phyloP scores from a whole-genome alignment of 2,329 filamentous ascomycete genomes.

The Xylaria sp. region DNA sequence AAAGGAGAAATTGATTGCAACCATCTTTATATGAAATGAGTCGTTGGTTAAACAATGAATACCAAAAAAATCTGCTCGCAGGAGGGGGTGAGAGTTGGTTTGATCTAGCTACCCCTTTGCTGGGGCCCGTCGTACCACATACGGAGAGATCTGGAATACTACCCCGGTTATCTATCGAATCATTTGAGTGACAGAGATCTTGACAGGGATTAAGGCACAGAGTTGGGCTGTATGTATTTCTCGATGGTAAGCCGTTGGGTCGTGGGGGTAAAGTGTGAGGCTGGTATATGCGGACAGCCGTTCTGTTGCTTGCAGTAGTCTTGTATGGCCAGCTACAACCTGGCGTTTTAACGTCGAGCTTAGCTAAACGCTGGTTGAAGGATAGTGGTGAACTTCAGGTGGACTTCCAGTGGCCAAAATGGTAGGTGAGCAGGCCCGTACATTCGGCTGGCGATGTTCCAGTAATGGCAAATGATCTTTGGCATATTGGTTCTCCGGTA shows the following conservation, averaged over 20 bases:
- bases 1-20: not conserved
- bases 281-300: conserved; percentile 42
- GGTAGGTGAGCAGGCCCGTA: not conserved
- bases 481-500: conserved; percentile 9
- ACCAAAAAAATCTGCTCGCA: not conserved
- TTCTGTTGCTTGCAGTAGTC: conserved; percentile 31
- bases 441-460: not conserved
- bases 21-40: not conserved
- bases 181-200: conserved; percentile 30
- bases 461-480: not conserved
- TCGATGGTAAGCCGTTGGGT: conserved; percentile 34
- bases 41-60: not conserved
- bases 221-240: conserved; percentile 34
- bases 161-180: conserved; percentile 38
- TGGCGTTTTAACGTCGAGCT: conserved; percentile 1
- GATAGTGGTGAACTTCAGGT: no score
- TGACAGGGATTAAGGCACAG: conserved; percentile 33
- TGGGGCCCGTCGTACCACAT: conserved; percentile 24
- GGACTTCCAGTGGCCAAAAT: not conserved
- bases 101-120: conserved; percentile 29
- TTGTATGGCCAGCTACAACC: conserved; percentile 11
- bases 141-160: conserved; percentile 33
- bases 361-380: not conserved
- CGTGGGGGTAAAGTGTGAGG: conserved; percentile 33
- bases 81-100: conserved; percentile 13